Percentiles rank a stretch among this genome's conserved stretches.
phyloP scores from a whole-genome alignment of 495 filamentous ascomycete species.

The Penicillium canescens region DNA sequence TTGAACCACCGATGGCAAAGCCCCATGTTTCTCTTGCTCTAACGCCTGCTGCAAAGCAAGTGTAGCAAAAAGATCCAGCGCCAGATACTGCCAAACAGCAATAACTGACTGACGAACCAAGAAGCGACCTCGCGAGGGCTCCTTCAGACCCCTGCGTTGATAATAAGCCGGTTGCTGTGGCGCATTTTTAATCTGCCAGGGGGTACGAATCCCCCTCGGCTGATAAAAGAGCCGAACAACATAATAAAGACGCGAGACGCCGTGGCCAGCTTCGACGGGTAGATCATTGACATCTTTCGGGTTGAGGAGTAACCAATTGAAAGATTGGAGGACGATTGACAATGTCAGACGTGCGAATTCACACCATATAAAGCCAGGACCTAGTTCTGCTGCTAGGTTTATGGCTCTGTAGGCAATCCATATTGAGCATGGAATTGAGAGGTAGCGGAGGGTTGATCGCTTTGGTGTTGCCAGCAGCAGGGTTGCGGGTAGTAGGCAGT shows the following conservation, averaged over 20 bases:
- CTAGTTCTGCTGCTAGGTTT: constrained; percentile 8
- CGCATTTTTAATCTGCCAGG: constrained; percentile 21
- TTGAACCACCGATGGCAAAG: constrained; percentile 9
- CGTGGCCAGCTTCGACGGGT: neutral
- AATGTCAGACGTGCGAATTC: constrained; percentile 17
- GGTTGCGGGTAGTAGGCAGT: constrained; percentile 14
- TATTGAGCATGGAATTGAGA: constrained; percentile 13
- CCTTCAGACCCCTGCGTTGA: neutral
- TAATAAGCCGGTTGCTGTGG: constrained; percentile 25
- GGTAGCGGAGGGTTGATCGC: constrained; percentile 15
- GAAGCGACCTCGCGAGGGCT: constrained; percentile 15
- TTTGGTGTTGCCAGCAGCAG: constrained; percentile 17
- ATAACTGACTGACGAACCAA: constrained; percentile 20
- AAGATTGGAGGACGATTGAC: constrained; percentile 17
- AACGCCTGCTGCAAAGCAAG: constrained; percentile 15
- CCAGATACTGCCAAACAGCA: constrained; percentile 21
- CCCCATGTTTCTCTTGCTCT: constrained; percentile 8
- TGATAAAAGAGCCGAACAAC: constrained; percentile 13
- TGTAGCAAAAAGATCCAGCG: constrained; percentile 20
- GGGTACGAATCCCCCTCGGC: constrained; percentile 20
- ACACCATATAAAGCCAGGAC: constrained; percentile 23
- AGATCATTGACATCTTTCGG: constrained; percentile 16
- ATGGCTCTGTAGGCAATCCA: constrained; percentile 10
- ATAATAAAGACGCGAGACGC: constrained; percentile 4
- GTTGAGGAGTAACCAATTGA: constrained; percentile 18